Evolutionary conservation across 352 stramenopile species (phyloP).

Genomic region (Phytophthora constricta): DNA sequence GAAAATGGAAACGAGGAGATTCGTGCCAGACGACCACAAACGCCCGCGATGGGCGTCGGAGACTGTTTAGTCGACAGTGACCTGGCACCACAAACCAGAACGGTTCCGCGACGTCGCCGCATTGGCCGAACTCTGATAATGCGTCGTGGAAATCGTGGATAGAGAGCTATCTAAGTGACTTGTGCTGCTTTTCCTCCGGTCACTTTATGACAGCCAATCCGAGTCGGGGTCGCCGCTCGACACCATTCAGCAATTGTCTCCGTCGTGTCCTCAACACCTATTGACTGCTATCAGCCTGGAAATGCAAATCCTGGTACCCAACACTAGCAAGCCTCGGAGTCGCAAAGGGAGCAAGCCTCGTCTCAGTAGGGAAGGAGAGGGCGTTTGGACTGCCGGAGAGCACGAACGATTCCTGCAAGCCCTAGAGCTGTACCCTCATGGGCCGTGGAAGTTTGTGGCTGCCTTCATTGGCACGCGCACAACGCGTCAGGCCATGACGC

Average conservation of each 20-base stretch:
- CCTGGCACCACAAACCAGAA: too few relatives aligned
- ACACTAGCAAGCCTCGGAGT: slow-evolving; percentile 13
- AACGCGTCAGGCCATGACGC: neutral
- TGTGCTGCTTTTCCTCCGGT: too few relatives aligned
- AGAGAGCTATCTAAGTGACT: too few relatives aligned
- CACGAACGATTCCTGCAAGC: neutral
- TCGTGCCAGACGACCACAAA: too few relatives aligned
- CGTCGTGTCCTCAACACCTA: slow-evolving; percentile 6
- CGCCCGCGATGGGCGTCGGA: too few relatives aligned
- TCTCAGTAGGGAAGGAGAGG: slow-evolving; percentile 43
- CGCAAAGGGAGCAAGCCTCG: slow-evolving; percentile 29
- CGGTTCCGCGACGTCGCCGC: too few relatives aligned
- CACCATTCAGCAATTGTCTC: slow-evolving; percentile 22
- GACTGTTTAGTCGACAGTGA: too few relatives aligned
- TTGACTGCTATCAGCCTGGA: too few relatives aligned
- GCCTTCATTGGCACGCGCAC: neutral
- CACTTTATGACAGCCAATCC: neutral
- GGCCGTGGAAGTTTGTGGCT: neutral
- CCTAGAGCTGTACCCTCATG: neutral
- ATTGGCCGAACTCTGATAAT: too few relatives aligned
- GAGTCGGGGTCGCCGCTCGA: neutral
- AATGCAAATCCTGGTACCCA: too few relatives aligned
- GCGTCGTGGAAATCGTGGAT: too few relatives aligned
- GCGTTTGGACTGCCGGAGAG: slow-evolving; percentile 15
- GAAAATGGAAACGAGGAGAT: too few relatives aligned